phyloP scores from a whole-genome alignment of 495 filamentous ascomycete genomes.

The Penicillium dipodomyicola region DNA sequence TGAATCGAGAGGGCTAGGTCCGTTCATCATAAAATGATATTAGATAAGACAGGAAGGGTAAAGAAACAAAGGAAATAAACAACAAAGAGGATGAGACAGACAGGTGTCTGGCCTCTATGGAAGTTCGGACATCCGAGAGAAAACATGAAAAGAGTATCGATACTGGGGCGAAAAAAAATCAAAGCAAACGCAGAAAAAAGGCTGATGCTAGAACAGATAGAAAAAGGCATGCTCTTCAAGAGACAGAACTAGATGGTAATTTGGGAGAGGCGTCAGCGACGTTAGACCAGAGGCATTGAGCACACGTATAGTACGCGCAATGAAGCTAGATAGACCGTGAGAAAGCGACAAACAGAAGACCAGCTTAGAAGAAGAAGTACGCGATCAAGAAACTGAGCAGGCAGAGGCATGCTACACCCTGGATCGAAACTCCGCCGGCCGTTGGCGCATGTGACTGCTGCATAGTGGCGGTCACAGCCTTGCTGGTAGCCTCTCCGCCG shows the following conservation, averaged over 20 bases:
- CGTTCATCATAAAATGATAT: slow-evolving; percentile 33
- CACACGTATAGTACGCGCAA: slow-evolving; percentile 4
- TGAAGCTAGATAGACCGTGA: slow-evolving; percentile 13
- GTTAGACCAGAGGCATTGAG: slow-evolving; percentile 26
- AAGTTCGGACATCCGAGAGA: slow-evolving; percentile 5
- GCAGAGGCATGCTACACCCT: slow-evolving; percentile 78
- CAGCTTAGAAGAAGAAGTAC: slow-evolving; percentile 83
- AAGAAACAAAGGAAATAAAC: slow-evolving; percentile 21
- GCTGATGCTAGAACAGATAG: slow-evolving; percentile 30
- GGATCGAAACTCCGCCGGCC: slow-evolving; percentile 79
- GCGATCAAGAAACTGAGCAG: slow-evolving; percentile 88
- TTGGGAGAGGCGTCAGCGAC: slow-evolving; percentile 24
- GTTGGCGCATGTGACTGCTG: slow-evolving; percentile 49
- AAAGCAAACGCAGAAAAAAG: slow-evolving; percentile 24
- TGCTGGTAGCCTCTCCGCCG: slow-evolving; percentile 38
- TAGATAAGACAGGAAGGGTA: slow-evolving; percentile 27
- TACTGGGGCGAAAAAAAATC: slow-evolving; percentile 26
- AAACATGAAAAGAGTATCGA: slow-evolving; percentile 21
- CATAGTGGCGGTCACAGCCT: slow-evolving; percentile 37
- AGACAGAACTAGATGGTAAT: slow-evolving; percentile 22
- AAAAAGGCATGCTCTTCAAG: slow-evolving; percentile 29
- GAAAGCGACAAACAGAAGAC: slow-evolving; percentile 19
- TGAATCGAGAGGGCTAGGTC: slow-evolving; percentile 24
- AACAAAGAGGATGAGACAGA: slow-evolving; percentile 13
- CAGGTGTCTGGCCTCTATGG: neutral